phyloP scores from a whole-genome alignment of 1,284 basidiomycete species.

The Fomes fomentarius region DNA sequence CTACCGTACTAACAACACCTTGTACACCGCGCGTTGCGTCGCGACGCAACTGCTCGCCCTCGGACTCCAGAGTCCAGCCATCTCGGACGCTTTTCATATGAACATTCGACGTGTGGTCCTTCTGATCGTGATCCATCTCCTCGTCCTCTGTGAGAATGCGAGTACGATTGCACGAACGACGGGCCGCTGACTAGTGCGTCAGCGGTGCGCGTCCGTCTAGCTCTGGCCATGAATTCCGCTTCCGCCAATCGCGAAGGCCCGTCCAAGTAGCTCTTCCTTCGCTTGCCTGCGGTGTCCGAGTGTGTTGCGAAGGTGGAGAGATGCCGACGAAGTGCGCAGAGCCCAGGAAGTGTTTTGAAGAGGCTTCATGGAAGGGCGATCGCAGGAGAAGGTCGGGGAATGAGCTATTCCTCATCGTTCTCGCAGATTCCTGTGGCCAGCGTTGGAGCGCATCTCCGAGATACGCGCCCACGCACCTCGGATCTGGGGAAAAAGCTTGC shows the following conservation, averaged over 20 bases:
- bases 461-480: not conserved
- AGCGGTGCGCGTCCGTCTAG: not conserved
- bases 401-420: not conserved
- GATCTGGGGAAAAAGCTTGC: constrained; percentile 1
- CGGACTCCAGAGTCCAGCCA: constrained; percentile 4
- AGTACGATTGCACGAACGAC: not conserved
- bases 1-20: not conserved
- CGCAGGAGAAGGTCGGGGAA: constrained; percentile 1
- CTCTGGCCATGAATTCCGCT: constrained; percentile 5
- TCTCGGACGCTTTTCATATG: constrained; percentile 11
- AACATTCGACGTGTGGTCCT: not conserved
- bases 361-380: constrained; percentile 6
- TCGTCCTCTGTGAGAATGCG: not conserved
- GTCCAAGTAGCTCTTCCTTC: not conserved
- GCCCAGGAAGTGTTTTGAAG: constrained; percentile 6
- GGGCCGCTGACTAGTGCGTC: not conserved
- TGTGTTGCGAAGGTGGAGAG: not conserved
- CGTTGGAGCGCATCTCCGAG: not conserved
- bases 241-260: constrained; percentile 12
- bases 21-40: not conserved
- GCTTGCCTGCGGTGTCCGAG: not conserved
- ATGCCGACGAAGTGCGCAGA: not conserved
- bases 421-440: not conserved
- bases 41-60: constrained; percentile 1
- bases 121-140: not conserved